A percentile compares a stretch with the other conserved stretches of the same genome.
These are phyloP conservation scores for Malus sylvestris DNA, from an alignment of 306 rosid species.

Conservation along the genomic window DNA sequence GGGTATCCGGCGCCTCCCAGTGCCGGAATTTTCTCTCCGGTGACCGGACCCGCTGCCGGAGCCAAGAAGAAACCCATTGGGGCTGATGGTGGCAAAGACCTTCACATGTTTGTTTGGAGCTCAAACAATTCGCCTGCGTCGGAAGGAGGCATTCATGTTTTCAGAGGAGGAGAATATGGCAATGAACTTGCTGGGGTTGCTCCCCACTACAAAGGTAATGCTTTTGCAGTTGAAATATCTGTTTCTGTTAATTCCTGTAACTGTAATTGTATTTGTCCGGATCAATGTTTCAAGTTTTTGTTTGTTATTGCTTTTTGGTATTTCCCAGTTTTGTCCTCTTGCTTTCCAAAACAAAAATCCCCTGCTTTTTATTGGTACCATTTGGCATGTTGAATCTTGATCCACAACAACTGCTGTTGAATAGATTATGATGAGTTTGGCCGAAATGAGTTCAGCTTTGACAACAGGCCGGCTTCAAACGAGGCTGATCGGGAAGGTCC, in stretches of 20 bases:
- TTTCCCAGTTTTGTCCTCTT: neutral
- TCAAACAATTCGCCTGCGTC: conserved; percentile 85
- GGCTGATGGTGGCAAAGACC: conserved; percentile 53
- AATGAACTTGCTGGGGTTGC: conserved; percentile 51
- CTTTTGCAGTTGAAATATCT: neutral
- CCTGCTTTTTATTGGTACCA: conserved; percentile 15
- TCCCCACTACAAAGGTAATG: conserved; percentile 63
- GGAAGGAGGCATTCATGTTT: conserved; percentile 77
- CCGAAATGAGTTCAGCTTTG: conserved; percentile 79
- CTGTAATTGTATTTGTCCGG: conserved; percentile 6
- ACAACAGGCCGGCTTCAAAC: conserved; percentile 47
- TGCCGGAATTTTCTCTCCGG: conserved; percentile 70
- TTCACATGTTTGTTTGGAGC: conserved; percentile 94
- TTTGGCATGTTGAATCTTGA: neutral
- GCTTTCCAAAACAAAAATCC: neutral
- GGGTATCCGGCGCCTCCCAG: conserved; percentile 55
- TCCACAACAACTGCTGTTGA: neutral
- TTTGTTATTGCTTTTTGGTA: conserved; percentile 18
- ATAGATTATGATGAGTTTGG: conserved; percentile 70
- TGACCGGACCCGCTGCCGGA: conserved; percentile 22
- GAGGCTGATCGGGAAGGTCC: conserved; percentile 66
- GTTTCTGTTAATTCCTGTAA: conserved; percentile 12
- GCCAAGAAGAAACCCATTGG: conserved; percentile 38
- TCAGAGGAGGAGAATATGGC: conserved; percentile 66
- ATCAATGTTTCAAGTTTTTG: neutral